Base-by-base conservation (phyloP, 192 early-diverging fungal species). In the Podila epicladia region DNA sequence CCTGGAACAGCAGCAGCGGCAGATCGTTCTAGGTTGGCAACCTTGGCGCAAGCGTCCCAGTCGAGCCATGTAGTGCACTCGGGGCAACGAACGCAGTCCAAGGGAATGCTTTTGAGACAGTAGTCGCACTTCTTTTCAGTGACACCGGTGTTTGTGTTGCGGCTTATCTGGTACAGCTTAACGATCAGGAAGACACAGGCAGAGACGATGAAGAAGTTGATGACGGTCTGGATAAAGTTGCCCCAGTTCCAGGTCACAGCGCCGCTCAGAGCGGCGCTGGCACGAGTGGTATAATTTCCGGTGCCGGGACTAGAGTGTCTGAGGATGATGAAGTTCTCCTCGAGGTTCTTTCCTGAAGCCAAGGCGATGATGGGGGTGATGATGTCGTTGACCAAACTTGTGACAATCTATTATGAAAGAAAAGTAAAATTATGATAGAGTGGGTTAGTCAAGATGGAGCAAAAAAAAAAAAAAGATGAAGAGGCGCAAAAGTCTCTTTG, bases 131-230 rank as follows among this genome's bases (percentile, higher is more conserved):
- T 13, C 74, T 64, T 82, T 29, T 76, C 73, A 28, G 68, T 71
- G 15, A 72, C 70, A 17, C 64, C 65, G 4, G 65, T 72, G 28
- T 55, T 67, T 13, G 64, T 57, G 31, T 79, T 67, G 45, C 76
- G 76, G 24, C 70, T 64, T 0, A 69, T 53, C 31, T 79, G 76
- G 50, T 79, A 79, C 37, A 79, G 51, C 71, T 91, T 91, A 15
- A 92, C 85, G 24, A 93, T 83, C 35, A 91, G 57, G 74, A 89
- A 93, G 67, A 93, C 76, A 58, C 84, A 84, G 62, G 79, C 58
- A 45, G 85, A 69, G 55, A 92, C 82, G 48, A 93, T 85, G 69
- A 93, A 65, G 51, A 93, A 92, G 82, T 91, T 93, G 83, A 93
- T 82, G 69, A 89, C 61, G 53, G 79, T 76, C 53, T 91, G 85